A percentile compares a stretch with the other conserved stretches of the same genome.
These are phyloP conservation scores for Ottelia alismoides DNA, from an alignment of 106 monocot genomes.

Conservation along the genomic window DNA sequence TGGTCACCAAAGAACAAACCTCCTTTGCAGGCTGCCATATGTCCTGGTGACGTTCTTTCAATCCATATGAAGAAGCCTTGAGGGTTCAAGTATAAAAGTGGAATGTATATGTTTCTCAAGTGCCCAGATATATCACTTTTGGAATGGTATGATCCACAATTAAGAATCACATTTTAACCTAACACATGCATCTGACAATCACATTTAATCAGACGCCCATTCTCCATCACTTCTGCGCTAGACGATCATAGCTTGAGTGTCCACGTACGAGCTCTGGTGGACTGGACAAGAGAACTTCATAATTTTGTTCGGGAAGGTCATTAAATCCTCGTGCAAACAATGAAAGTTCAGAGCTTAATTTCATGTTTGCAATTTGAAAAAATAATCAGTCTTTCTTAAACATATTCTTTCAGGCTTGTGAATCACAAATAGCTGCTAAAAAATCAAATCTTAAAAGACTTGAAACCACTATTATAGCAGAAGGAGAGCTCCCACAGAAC, in stretches of 20 bases:
- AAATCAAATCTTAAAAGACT: slow-evolving; percentile 65
- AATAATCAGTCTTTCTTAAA: too few species aligned
- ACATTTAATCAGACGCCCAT: slow-evolving; percentile 99
- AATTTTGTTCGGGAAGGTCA: slow-evolving; percentile 84
- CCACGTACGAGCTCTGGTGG: slow-evolving; percentile 84
- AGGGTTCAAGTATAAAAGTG: slow-evolving; percentile 89
- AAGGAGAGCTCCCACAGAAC: slow-evolving; percentile 33
- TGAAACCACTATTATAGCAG: slow-evolving; percentile 83
- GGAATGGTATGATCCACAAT: slow-evolving; percentile 79
- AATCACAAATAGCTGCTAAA: slow-evolving; percentile 41
- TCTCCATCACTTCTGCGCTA: slow-evolving; percentile 95
- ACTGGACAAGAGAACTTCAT: slow-evolving; percentile 83
- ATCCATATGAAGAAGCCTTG: slow-evolving; percentile 83
- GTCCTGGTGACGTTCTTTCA: slow-evolving; percentile 90
- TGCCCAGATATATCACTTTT: slow-evolving; percentile 85
- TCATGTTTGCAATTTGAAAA: too few species aligned
- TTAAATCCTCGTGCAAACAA: too few species aligned
- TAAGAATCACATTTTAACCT: background rate
- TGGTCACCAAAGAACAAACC: too few species aligned
- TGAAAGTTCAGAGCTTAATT: too few species aligned
- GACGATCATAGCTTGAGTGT: slow-evolving; percentile 79
- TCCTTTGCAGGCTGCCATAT: slow-evolving; percentile 75
- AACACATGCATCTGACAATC: too few species aligned
- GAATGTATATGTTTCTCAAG: slow-evolving; percentile 95
- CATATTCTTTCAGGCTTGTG: slow-evolving; percentile 57